These are phyloP conservation scores for Aquilaria malaccensis DNA, from an alignment of 345 rosid species.

Conservation along the genomic window DNA sequence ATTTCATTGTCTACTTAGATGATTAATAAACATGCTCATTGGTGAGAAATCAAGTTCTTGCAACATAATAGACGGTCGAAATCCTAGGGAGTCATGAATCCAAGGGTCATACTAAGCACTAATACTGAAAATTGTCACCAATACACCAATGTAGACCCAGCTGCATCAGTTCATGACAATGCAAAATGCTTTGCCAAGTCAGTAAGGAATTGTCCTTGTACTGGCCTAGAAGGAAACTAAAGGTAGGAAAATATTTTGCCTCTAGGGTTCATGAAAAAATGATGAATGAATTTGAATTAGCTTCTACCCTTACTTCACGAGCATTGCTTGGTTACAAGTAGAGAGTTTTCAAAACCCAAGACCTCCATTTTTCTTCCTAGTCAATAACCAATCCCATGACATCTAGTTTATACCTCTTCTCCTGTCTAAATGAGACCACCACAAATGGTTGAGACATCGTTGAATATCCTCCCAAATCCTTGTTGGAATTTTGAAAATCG, in stretches of 20 bases:
- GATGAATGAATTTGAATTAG: neutral
- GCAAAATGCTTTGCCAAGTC: too few species aligned
- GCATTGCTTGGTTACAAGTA: neutral
- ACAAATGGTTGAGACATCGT: neutral
- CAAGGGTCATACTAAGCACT: too few species aligned
- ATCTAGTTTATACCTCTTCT: neutral
- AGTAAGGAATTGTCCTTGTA: too few species aligned
- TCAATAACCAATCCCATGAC: neutral
- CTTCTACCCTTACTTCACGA: neutral
- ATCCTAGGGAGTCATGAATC: too few species aligned
- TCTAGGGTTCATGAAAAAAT: neutral
- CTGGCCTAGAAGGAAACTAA: too few species aligned
- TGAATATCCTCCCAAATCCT: neutral
- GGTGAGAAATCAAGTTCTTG: too few species aligned
- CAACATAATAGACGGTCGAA: too few species aligned
- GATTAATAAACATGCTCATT: too few species aligned
- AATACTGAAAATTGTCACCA: too few species aligned
- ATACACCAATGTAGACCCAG: too few species aligned
- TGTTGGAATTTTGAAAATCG: neutral
- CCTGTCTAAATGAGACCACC: neutral
- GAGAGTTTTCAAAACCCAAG: neutral
- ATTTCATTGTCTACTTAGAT: too few species aligned
- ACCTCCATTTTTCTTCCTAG: neutral
- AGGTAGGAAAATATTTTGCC: neutral
- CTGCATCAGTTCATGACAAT: too few species aligned